These are phyloP conservation scores for Leishmania arabica DNA, from an alignment of 208 protist genomes.

Conservation along the genomic window DNA sequence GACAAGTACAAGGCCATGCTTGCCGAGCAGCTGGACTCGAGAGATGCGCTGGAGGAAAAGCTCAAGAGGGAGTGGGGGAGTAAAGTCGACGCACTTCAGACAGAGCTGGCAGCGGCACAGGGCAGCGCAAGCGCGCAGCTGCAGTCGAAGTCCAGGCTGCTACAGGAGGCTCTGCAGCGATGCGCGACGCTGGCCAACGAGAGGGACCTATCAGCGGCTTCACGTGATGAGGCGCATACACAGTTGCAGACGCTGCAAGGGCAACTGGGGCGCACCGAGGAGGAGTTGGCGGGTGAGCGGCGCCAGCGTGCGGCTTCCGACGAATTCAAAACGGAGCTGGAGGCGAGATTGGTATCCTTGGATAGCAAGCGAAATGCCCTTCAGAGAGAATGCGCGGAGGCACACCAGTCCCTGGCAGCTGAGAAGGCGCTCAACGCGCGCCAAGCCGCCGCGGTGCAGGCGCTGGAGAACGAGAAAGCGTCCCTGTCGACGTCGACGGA, in stretches of 20 bases:
- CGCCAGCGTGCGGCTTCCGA: conserved; percentile 3
- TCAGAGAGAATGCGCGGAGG: conserved; percentile 2
- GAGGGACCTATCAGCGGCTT: conserved; percentile 11
- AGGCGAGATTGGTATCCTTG: conserved; percentile 18
- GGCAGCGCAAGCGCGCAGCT: conserved; percentile 23
- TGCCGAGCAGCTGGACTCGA: conserved; percentile 83
- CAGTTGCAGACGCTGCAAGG: conserved; percentile 23
- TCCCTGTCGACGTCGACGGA: conserved; percentile 9
- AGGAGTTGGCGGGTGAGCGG: conserved; percentile 21
- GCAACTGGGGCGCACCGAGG: conserved; percentile 11
- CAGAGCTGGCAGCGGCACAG: conserved; percentile 31
- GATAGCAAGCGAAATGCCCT: conserved; percentile 13
- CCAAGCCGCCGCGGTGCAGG: conserved; percentile 12
- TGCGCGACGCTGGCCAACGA: conserved; percentile 38
- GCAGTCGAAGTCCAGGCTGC: conserved; percentile 22
- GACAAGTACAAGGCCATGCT: conserved; percentile 94
- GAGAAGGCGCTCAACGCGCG: conserved; percentile 20
- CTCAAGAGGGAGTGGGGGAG: conserved; percentile 49
- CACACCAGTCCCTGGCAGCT: conserved; percentile 11
- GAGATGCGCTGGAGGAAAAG: conserved; percentile 67
- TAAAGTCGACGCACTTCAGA: conserved; percentile 38
- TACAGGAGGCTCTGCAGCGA: conserved; percentile 36
- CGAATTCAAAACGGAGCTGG: conserved; percentile 8
- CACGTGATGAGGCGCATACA: conserved; percentile 12
- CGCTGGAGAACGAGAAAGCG: conserved; percentile 34